Evolutionary conservation across 2,329 filamentous ascomycete species (phyloP), one percentile per base, ranked within the genome.

Genomic region (Rutstroemia sp.): DNA sequence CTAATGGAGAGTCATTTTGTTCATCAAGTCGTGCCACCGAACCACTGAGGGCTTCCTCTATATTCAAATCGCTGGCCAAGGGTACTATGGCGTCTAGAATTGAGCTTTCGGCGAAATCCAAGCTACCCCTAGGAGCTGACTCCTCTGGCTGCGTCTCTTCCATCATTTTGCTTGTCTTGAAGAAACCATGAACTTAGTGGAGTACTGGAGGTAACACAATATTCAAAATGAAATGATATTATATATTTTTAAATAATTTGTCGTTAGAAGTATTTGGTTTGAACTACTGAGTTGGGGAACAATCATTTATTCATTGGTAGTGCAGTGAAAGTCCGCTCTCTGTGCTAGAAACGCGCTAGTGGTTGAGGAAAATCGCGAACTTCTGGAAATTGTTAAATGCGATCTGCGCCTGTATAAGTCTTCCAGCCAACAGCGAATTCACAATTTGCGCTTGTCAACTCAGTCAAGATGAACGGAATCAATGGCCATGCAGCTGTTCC

Each of bases 81-180:
- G 84, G 84, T 50, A 87, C 73, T 46, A 86, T 73, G 62, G 85
- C 85, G 39, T 78, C 77, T 55, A 88, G 73, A 57, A 80, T 76
- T 3, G 83, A 81, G 58, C 77, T 74, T 57, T 85, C 79, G 48
- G 81, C 72, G 66, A 86, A 81, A 62, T 75, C 74, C 14, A 71
- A 62, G 53, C 67, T 70, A 16, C 67, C 68, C 62, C 72, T 49
- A 65, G 70, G 63, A 66, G 62, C 61, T 58, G 56, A 60, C 62
- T 73, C 62, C 60, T 67, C 66, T 54, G 66, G 18, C n/a, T 50
- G 53, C 48, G 59, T 59, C 59, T 68, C 66, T 39, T 62, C 61
- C 66, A 67, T 64, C 61, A 63, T 66, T 49, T 49, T 64, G 58
- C 41, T 16, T 14, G 19, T 14, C 5, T 19, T 55, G 21, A 18